Base-by-base conservation (phyloP, 1,284 basidiomycete genomes). In the Ganoderma meredithae region DNA sequence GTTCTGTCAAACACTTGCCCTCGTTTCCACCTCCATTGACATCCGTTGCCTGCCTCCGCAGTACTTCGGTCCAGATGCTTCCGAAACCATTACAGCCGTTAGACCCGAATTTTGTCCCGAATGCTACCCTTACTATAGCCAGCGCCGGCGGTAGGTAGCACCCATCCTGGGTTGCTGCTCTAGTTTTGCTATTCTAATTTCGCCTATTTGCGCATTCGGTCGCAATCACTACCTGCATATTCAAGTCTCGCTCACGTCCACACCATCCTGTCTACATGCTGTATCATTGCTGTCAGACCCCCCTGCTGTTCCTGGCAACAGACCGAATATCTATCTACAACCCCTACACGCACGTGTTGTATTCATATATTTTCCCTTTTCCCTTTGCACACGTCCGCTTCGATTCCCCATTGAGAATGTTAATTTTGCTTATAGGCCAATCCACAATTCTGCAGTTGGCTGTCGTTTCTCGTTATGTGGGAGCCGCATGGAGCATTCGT, bases 1-100 rank as follows among this genome's bases (percentile, higher is more conserved):
- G 76, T 80, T 25, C n/a, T 39, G 58, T 60, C 39, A 39, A 41
- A 60, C 25, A 40, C 36, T 52, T 33, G 77, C 61, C 65, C 65
- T 58, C 65, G 49, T 43, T 66, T 63, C 52, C 43, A 27, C 63
- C 53, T 56, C 62, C 25, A 55, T 64, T 69, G 53, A 62, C 62
- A 31, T 68, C n/a, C 39, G 17, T 60, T 59, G 39, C 39, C 31
- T 47, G 12, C 7, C 17, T 12, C 9, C 44, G 36, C 76, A 93
- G 91, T 92, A 88, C 76, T 83, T 85, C 72, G 91, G 90, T 27
- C 91, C 92, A 5, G 91, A 93, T 73, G 79, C 79, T 39, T 84
- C 82, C 62, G 91, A 93, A 77, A 88, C 81, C 0, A 82, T 91
- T 67, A 87, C 85, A 0, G 74, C 79, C 31, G 79, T 80, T 59